Evolutionary conservation across 2,329 filamentous ascomycete genomes (phyloP), one percentile per base, ranked within the genome.

Genomic region (Pyrenophora teres): DNA sequence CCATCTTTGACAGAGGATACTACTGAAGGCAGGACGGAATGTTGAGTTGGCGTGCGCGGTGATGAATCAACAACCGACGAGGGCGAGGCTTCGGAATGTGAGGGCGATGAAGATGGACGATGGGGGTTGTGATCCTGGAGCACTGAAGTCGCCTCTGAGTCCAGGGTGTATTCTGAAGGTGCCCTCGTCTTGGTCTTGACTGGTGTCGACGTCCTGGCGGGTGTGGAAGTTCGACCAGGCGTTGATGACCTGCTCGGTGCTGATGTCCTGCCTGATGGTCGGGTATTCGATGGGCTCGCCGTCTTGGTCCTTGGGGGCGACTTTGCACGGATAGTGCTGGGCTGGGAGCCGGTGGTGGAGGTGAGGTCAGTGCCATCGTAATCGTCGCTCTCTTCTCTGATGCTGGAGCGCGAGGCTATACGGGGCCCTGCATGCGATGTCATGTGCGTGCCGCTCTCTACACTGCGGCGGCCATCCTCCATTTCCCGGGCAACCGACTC

Each of bases 91-190:
- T 76, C 75, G 16, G 71, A 70, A 23, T 68, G 64, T 4, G 70
- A 64, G 33, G 70, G 71, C 16, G 71, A 71, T 6, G 64, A 60
- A 32, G 55, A 44, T 45, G 65, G 62, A 35, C 60, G 51, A 35
- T 56, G 52, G 32, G 59, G 40, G 38, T 56, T 54, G 38, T 71
- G 74, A 13, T 77, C 74, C 32, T 74, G 75, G 63, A 59, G 77
- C 56, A 79, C 69, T 0, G 77, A 78, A 6, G 78, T 80, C 15
- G 75, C 74, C 41, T 79, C 74, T 1, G 78, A 79, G 52, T 79
- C 77, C 15, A 75, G 69, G 3, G 76, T 77, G 19, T 78, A 56
- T 23, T 69, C 75, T 0, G 76, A 78, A 9, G 68, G 65, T 16
- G 70, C 68, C 40, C 73, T 71, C 9, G 73, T 74, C 50, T 56